Evolutionary conservation across 306 rosid genomes (phyloP).

Genomic region (Fagus sylvatica): DNA sequence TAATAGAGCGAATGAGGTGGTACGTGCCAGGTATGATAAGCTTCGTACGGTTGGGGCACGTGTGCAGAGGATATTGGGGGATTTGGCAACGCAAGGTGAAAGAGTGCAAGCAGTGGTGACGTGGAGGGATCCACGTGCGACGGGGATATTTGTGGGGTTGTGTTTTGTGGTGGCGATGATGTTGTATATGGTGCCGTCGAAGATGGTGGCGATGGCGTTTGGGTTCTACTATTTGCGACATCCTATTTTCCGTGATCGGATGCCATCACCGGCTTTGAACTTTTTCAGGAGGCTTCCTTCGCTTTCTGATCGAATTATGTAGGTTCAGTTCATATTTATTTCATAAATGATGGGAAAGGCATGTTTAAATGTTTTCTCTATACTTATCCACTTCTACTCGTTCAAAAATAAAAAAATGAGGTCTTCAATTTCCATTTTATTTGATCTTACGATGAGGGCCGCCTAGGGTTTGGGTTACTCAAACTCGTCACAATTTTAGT

Average conservation of each 20-base stretch:
- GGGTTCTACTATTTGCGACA: constrained; percentile 85
- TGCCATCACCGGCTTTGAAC: constrained; percentile 67
- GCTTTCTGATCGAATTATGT: constrained; percentile 70
- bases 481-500: too few species aligned
- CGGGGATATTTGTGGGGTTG: constrained; percentile 65
- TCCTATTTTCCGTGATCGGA: constrained; percentile 70
- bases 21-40: constrained; percentile 64
- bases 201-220: constrained; percentile 70
- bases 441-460: too few species aligned
- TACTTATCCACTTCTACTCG: too few species aligned
- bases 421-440: too few species aligned
- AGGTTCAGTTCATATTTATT: neutral
- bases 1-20: constrained; percentile 32
- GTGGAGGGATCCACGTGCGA: constrained; percentile 91
- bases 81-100: constrained; percentile 78
- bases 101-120: constrained; percentile 81
- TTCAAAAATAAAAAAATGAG: too few species aligned
- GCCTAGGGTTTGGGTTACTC: too few species aligned
- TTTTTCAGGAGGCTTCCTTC: constrained; percentile 83
- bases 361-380: too few species aligned
- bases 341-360: too few species aligned
- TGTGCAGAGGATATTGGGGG: constrained; percentile 73
- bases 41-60: constrained; percentile 68
- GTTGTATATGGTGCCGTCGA: constrained; percentile 70
- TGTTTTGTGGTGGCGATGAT: constrained; percentile 65